Percentiles rank a stretch among this genome's conserved stretches.
phyloP scores from a whole-genome alignment of 768 basidiomycete species.

The Boletus edulis region DNA sequence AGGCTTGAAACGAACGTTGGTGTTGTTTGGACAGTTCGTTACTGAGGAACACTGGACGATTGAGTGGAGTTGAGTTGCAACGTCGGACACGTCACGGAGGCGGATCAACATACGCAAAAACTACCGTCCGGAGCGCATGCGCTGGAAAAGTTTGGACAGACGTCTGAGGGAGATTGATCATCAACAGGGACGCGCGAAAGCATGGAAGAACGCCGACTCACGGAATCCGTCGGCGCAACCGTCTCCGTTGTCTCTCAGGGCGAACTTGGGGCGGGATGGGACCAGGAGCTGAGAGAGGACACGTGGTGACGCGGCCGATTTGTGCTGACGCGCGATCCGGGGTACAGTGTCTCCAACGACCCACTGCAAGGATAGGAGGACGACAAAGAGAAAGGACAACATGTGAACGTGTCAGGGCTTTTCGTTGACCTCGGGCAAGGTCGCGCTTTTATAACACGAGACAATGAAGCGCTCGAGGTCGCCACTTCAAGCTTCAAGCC shows the following conservation, averaged over 20 bases:
- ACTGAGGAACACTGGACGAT: slow-evolving; percentile 9
- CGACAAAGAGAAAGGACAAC: slow-evolving; percentile 7
- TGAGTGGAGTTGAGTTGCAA: not conserved
- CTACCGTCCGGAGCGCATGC: slow-evolving; percentile 16
- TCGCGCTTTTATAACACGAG: not conserved
- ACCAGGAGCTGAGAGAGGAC: slow-evolving; percentile 13
- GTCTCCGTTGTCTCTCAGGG: not conserved
- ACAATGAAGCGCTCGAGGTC: no score
- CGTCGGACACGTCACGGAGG: no score
- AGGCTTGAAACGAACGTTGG: slow-evolving; percentile 1
- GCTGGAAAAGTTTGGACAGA: slow-evolving; percentile 18
- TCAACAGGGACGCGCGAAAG: not conserved
- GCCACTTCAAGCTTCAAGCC: no score
- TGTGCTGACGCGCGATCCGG: not conserved
- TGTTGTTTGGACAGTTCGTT: slow-evolving; percentile 12
- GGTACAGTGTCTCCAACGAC: slow-evolving; percentile 1
- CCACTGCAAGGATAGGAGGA: slow-evolving; percentile 10
- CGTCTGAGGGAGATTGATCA: slow-evolving; percentile 3
- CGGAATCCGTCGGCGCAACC: slow-evolving; percentile 14
- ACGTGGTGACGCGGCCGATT: not conserved
- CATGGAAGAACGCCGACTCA: not conserved
- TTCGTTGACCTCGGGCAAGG: not conserved
- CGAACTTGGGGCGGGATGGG: slow-evolving; percentile 5
- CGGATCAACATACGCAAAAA: slow-evolving; percentile 16
- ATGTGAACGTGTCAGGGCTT: not conserved